A percentile compares a stretch with the other conserved stretches of the same genome.
Evolutionary conservation across 2,329 filamentous ascomycete genomes (phyloP).

Genomic region (Phialophora verrucosa): DNA sequence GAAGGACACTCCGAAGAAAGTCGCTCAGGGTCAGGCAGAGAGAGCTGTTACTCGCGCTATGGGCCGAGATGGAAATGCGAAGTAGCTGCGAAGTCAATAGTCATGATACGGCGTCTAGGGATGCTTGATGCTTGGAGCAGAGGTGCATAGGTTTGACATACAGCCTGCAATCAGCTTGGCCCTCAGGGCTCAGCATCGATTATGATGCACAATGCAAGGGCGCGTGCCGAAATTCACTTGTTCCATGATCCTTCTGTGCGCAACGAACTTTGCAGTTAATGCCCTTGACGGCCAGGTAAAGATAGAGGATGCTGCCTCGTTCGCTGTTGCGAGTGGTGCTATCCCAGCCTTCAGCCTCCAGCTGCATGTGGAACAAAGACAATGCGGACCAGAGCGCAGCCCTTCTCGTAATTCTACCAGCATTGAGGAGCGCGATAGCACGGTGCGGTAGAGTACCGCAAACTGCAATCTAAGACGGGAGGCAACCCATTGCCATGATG

Average conservation of each 20-base stretch:
- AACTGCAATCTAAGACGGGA: neutral
- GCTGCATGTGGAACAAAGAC: neutral
- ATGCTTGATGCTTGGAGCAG: neutral
- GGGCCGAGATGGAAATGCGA: neutral
- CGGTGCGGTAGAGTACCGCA: neutral
- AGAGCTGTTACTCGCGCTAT: neutral
- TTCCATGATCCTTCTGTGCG: neutral
- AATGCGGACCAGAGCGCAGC: neutral
- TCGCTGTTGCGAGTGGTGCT: neutral
- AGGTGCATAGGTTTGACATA: neutral
- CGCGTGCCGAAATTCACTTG: neutral
- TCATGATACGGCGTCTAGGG: neutral
- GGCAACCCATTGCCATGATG: constrained; percentile 33
- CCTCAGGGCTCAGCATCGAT: neutral
- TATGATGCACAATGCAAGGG: neutral
- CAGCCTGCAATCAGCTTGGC: neutral
- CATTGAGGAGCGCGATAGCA: neutral
- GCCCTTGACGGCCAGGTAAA: neutral
- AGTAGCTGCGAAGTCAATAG: neutral
- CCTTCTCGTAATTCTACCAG: neutral
- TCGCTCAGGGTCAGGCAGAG: neutral
- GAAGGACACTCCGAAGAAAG: neutral
- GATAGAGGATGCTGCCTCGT: neutral
- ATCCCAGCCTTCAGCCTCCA: neutral
- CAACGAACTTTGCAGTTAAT: neutral